Conservation (phyloP, 768 basidiomycete species). For the Pleurotus tuber-regium region DNA sequence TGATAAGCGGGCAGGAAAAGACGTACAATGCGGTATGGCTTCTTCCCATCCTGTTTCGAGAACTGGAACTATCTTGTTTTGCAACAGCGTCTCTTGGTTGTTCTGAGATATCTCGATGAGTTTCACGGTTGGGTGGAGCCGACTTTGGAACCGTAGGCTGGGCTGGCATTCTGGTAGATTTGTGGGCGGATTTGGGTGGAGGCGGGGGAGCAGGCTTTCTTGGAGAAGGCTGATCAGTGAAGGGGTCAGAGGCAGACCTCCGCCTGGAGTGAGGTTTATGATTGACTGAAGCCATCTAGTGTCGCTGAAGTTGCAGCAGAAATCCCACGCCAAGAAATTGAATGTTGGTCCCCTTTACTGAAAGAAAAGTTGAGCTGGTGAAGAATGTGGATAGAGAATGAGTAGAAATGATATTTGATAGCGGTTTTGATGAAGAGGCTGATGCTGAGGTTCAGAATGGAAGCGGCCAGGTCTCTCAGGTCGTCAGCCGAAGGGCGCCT, state of each 20-base stretch:
- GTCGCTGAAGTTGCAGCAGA: slow-evolving; percentile 6
- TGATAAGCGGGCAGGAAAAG: slow-evolving; percentile 14
- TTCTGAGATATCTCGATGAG: slow-evolving; percentile 51
- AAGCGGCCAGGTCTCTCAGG: too few relatives aligned
- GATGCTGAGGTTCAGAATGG: too few relatives aligned
- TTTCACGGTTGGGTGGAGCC: slow-evolving; percentile 23
- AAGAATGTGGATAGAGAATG: too few relatives aligned
- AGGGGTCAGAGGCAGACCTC: slow-evolving; percentile 53
- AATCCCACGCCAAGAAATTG: not conserved
- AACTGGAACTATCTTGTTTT: slow-evolving; percentile 31
- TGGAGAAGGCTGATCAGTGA: slow-evolving; percentile 36
- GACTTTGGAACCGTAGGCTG: slow-evolving; percentile 26
- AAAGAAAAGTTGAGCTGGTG: too few relatives aligned
- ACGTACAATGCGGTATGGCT: slow-evolving; percentile 57
- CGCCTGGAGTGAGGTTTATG: slow-evolving; percentile 31
- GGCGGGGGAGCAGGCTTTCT: slow-evolving; percentile 28
- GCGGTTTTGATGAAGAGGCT: too few relatives aligned
- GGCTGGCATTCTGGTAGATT: slow-evolving; percentile 30
- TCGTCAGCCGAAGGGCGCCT: too few relatives aligned
- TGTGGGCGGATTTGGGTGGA: slow-evolving; percentile 31
- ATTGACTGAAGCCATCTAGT: slow-evolving; percentile 32
- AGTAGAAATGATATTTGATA: too few relatives aligned
- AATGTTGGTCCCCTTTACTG: too few relatives aligned
- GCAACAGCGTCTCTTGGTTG: slow-evolving; percentile 71
- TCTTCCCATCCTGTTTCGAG: slow-evolving; percentile 51